Base-by-base conservation (phyloP, 2,329 filamentous ascomycete genomes). In the Beauveria bassiana region DNA sequence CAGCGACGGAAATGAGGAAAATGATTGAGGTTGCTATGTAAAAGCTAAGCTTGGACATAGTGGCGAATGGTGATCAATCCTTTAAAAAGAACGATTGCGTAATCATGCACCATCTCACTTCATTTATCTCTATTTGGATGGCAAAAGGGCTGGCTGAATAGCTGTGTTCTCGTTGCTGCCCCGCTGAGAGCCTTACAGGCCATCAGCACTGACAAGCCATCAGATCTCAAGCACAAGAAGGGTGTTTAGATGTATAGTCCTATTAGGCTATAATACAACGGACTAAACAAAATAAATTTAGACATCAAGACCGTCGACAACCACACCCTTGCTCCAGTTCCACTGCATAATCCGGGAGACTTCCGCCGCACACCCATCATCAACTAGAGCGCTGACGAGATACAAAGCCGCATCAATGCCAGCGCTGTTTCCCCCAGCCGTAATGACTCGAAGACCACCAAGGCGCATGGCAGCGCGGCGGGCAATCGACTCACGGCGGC, bases 401-500 rank as follows among this genome's bases (percentile, higher is more conserved):
- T 96, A 95, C 77, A 96, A 78, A 67, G 88, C 81, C 61, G 91
- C 91, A 79, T 96, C 91, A 61, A 96, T 79, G 72, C 91, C 91
- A 75, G 88, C 86, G 72, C 86, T 88, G 67, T 91, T 81, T 66
- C 91, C 91, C 67, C 90, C 90, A 66, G 85, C 84, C 65, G 91
- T 96, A 70, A 96, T 86, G 66, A 96, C 87, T 66, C 90, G 80
- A 64, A 85, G 80, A 61, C 83, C 83, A 67, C 84, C 82, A 54
- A 92, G 83, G 66, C 87, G 84, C 84, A 93, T 87, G 68, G 87
- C 86, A 56, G 87, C 87, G 70, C 91, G 87, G 69, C 90, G 86
- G 68, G 87, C 85, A 71, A 92, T 91, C 50, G 88, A 92, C 80
- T 95, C 91, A 69, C 89, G 87, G 62, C 90, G 86, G 72, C 88